Conservation (phyloP, 2,329 filamentous ascomycete species). For the Trichoderma sp. region DNA sequence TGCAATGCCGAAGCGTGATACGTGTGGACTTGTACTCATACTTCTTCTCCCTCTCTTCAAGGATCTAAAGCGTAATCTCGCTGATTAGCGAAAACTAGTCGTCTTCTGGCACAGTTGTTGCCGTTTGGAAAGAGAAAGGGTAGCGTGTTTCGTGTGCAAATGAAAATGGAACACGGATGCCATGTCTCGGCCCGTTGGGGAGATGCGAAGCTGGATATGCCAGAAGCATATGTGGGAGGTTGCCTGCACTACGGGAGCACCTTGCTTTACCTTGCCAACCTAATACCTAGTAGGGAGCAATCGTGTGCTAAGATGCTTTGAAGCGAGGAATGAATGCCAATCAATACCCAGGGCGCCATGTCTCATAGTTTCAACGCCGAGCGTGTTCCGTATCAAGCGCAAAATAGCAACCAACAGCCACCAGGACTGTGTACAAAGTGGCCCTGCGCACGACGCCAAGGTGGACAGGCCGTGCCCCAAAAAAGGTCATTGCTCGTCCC, state of each 20-base stretch:
- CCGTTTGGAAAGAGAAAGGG: background rate
- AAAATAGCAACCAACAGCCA: background rate
- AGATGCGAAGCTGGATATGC: background rate
- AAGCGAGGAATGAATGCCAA: slow-evolving; percentile 1
- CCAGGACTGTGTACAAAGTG: background rate
- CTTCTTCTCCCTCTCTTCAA: background rate
- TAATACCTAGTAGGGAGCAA: background rate
- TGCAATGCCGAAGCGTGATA: background rate
- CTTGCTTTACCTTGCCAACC: background rate
- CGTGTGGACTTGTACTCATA: background rate
- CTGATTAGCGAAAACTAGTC: background rate
- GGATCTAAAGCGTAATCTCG: background rate
- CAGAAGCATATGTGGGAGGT: background rate
- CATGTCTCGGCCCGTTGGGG: slow-evolving; percentile 19
- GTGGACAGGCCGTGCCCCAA: background rate
- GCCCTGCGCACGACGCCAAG: background rate
- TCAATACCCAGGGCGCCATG: background rate
- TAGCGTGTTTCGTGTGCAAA: slow-evolving; percentile 15
- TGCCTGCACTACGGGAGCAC: background rate
- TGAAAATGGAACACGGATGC: slow-evolving; percentile 21
- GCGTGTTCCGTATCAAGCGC: background rate
- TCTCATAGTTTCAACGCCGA: background rate
- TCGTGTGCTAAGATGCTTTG: background rate
- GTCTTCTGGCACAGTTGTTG: background rate
- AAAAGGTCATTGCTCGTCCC: background rate